Conservation (phyloP, 225 moss, liverwort and hornwort species). For the Pleurozium schreberi region DNA sequence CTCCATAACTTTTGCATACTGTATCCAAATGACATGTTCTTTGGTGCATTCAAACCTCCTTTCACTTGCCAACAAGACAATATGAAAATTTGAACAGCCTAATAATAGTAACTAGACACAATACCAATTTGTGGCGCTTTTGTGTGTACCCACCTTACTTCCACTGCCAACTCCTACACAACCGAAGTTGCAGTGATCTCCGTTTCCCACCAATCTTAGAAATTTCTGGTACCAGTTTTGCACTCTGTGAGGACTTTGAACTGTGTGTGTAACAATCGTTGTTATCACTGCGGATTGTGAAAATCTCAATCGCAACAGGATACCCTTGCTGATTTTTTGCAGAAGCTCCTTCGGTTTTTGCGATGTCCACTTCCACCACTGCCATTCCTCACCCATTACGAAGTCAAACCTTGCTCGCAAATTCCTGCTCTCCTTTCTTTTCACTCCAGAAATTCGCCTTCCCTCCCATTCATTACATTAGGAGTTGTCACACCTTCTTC, state of each 20-base stretch:
- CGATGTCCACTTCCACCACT: not conserved
- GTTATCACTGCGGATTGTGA: not conserved
- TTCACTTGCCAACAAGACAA: no score
- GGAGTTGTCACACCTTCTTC: no score
- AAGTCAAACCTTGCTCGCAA: not conserved
- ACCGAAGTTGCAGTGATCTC: not conserved
- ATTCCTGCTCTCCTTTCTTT: not conserved
- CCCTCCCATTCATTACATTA: no score
- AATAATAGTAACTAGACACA: no score
- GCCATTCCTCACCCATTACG: not conserved
- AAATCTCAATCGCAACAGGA: not conserved
- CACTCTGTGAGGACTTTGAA: no score
- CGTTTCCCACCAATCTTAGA: not conserved
- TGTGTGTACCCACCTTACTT: no score
- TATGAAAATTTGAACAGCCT: no score
- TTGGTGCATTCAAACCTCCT: no score
- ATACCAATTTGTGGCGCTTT: no score
- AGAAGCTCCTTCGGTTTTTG: not conserved
- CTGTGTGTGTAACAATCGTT: not conserved
- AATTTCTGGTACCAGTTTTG: not conserved
- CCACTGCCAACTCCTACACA: not conserved
- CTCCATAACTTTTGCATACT: no score
- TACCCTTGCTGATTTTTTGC: not conserved
- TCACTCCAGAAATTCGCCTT: not conserved
- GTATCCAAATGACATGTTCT: no score